Evolutionary conservation across 176 grass and related monocot genomes (phyloP).

Genomic region (Paspalum vaginatum): DNA sequence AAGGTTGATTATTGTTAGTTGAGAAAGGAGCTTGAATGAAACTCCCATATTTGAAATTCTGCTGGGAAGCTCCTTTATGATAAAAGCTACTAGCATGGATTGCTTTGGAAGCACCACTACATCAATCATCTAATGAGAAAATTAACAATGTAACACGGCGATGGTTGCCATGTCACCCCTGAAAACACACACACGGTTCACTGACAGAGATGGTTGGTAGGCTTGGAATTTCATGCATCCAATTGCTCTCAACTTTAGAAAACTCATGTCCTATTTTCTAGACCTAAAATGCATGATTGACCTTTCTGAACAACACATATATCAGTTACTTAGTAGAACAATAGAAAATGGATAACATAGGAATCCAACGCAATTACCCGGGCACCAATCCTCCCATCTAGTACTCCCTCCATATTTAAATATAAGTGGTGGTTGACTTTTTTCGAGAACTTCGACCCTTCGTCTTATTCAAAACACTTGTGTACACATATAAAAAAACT

Average conservation of each 20-base stretch:
- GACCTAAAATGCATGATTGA: conserved; percentile 15
- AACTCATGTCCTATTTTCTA: conserved; percentile 7
- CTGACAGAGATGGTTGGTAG: conserved; percentile 33
- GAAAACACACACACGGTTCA: background rate
- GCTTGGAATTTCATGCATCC: conserved; percentile 37
- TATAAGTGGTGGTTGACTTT: too few species aligned
- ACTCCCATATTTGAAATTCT: background rate
- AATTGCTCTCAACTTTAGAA: conserved; percentile 27
- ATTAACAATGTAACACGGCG: background rate
- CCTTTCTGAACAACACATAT: background rate
- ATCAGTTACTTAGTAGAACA: too few species aligned
- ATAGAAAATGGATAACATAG: too few species aligned
- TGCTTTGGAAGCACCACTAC: background rate
- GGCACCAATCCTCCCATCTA: too few species aligned
- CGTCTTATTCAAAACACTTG: too few species aligned
- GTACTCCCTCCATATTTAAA: too few species aligned
- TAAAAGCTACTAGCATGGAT: background rate
- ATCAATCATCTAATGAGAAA: background rate
- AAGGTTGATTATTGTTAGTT: background rate
- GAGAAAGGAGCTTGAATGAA: background rate
- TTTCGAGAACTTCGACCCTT: too few species aligned
- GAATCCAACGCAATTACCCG: too few species aligned
- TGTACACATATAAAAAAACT: too few species aligned
- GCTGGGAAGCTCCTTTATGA: background rate
- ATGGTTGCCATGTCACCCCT: conserved; percentile 34